Percentiles rank a stretch among this genome's conserved stretches.
Conservation (phyloP, 345 rosid genomes). For the Ceriops decandra region DNA sequence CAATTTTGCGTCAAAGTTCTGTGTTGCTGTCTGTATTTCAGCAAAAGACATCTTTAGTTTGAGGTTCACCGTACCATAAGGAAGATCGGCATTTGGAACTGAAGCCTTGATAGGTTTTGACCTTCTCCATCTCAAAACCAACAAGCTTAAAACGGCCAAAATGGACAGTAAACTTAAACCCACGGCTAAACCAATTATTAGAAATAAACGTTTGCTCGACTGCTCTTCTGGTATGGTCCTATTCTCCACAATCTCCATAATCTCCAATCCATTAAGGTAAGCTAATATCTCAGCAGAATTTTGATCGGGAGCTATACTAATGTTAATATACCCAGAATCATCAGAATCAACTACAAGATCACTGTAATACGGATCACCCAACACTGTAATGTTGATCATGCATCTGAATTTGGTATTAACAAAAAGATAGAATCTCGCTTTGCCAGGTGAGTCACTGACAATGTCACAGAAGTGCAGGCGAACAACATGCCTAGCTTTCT, state of each 20-base stretch:
- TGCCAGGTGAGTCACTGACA: neutral
- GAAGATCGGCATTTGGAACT: neutral
- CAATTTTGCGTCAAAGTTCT: neutral
- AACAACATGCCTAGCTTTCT: constrained; percentile 10
- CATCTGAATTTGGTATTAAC: neutral
- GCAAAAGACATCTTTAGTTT: constrained; percentile 19
- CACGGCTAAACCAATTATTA: neutral
- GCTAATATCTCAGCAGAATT: neutral
- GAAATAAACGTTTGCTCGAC: neutral
- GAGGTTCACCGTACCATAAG: constrained; percentile 9
- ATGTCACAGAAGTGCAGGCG: constrained; percentile 11
- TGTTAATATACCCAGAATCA: constrained; percentile 10
- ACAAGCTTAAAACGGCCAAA: neutral
- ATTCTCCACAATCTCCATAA: constrained; percentile 12
- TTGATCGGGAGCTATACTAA: constrained; percentile 11
- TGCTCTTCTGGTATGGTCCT: neutral
- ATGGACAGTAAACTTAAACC: neutral
- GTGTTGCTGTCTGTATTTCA: constrained; percentile 12
- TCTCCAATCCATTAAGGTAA: constrained; percentile 18
- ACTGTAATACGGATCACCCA: neutral
- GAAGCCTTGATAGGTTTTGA: neutral
- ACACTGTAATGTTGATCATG: neutral
- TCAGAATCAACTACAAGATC: constrained; percentile 14
- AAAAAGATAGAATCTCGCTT: neutral
- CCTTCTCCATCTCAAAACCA: neutral